A percentile compares a stretch with the other conserved stretches of the same genome.
Conservation (phyloP, 1,284 basidiomycete genomes). For the Abortiporus biennis region DNA sequence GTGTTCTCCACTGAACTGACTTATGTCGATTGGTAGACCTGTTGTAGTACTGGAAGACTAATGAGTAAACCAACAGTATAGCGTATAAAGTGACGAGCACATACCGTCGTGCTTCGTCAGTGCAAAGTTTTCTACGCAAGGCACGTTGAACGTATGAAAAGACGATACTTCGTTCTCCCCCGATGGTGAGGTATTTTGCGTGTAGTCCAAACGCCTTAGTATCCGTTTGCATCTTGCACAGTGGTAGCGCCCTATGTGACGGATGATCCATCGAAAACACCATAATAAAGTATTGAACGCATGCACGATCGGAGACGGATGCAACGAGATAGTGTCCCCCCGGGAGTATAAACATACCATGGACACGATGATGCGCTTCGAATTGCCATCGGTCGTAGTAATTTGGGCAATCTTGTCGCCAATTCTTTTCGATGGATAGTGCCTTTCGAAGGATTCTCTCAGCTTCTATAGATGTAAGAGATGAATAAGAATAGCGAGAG, state of each 20-base stretch:
- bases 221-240: conserved; percentile 45
- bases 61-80: no score
- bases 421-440: conserved; percentile 45
- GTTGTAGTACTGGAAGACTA: no score
- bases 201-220: conserved; percentile 53
- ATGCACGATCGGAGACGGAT: conserved; percentile 41
- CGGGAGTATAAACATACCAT: conserved; percentile 57
- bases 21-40: conserved; percentile 39
- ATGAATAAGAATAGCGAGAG: conserved; percentile 34
- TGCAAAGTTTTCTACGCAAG: no score
- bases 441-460: conserved; percentile 60
- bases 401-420: conserved; percentile 8
- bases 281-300: conserved; percentile 41
- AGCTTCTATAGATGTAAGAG: conserved; percentile 47
- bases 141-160: conserved; percentile 40
- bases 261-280: conserved; percentile 56
- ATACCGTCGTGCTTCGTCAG: no score
- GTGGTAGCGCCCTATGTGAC: conserved; percentile 30
- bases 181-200: conserved; percentile 54
- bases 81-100: no score
- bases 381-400: conserved; percentile 27
- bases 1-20: conserved; percentile 36
- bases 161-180: conserved; percentile 46
- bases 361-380: conserved; percentile 35
- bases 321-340: conserved; percentile 67